Conservation (phyloP, 352 stramenopile species). For the Globisporangium yorkense region DNA sequence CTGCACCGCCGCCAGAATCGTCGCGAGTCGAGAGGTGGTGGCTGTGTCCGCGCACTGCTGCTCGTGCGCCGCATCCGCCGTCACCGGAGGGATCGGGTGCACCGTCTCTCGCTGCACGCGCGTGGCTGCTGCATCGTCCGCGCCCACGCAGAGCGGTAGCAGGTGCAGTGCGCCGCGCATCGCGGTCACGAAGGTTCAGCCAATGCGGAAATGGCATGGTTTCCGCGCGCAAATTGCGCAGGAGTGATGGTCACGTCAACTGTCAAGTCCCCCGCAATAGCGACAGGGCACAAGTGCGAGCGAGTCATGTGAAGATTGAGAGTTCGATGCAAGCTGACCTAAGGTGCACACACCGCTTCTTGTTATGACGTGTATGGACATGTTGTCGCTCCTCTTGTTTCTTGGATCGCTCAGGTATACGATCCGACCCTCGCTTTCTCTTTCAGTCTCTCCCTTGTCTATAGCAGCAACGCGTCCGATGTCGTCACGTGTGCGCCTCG, state of each 20-base stretch:
- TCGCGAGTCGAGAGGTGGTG: constrained; percentile 25
- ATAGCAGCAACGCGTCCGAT: not conserved
- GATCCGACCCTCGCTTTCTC: not conserved
- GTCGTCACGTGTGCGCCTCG: not conserved
- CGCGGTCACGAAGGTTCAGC: constrained; percentile 6
- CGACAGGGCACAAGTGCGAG: not conserved
- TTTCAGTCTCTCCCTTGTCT: constrained; percentile 1
- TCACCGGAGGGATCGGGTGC: constrained; percentile 3
- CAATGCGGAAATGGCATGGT: constrained; percentile 2
- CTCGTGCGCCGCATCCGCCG: not conserved
- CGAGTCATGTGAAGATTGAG: not conserved
- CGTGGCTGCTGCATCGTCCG: constrained; percentile 18
- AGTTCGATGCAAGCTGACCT: not conserved
- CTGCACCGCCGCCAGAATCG: constrained; percentile 24
- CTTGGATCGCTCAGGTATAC: not conserved
- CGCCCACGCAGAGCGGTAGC: constrained; percentile 44
- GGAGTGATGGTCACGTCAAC: constrained; percentile 12
- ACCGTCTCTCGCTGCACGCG: constrained; percentile 11
- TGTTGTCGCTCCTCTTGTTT: not conserved
- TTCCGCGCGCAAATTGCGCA: constrained; percentile 9
- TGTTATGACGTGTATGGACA: not conserved
- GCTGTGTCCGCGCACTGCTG: not conserved
- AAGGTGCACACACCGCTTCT: not conserved
- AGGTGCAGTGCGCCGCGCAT: constrained; percentile 58
- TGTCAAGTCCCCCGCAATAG: not conserved